These are phyloP conservation scores for Cyberlindnera veronae DNA, from an alignment of 805 yeast genomes.

Conservation along the genomic window DNA sequence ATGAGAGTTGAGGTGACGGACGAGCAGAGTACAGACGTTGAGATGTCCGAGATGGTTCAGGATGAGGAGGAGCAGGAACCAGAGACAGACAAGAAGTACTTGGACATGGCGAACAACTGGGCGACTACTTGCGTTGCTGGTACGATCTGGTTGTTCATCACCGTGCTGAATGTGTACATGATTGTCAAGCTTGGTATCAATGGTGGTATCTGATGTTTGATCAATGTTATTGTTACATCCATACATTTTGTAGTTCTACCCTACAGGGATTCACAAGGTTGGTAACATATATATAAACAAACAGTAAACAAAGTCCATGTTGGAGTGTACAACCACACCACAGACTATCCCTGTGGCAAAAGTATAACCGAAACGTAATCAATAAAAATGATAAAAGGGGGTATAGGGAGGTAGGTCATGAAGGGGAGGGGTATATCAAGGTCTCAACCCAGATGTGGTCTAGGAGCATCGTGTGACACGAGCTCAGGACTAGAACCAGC, in stretches of 20 bases:
- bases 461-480: background rate
- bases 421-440: background rate
- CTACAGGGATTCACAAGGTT: no score
- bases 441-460: background rate
- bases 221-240: no score
- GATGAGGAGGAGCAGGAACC: slow-evolving; percentile 15
- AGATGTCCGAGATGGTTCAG: slow-evolving; percentile 9
- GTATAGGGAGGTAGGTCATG: background rate
- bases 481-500: slow-evolving; percentile 9
- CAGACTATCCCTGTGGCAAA: no score
- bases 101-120: slow-evolving; percentile 63
- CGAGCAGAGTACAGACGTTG: slow-evolving; percentile 5
- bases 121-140: slow-evolving; percentile 48
- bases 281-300: no score
- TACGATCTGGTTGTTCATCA: slow-evolving; percentile 66
- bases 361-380: no score
- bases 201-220: slow-evolving; percentile 1
- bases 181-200: slow-evolving; percentile 39
- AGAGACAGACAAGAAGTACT: slow-evolving; percentile 10
- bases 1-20: slow-evolving; percentile 54
- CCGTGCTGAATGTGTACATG: slow-evolving; percentile 67
- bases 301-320: no score
- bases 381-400: background rate
- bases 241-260: no score
- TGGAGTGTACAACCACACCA: no score